Evolutionary conservation across 345 rosid species (phyloP), one percentile per base, ranked within the genome.

Genomic region (Salix suchowensis): DNA sequence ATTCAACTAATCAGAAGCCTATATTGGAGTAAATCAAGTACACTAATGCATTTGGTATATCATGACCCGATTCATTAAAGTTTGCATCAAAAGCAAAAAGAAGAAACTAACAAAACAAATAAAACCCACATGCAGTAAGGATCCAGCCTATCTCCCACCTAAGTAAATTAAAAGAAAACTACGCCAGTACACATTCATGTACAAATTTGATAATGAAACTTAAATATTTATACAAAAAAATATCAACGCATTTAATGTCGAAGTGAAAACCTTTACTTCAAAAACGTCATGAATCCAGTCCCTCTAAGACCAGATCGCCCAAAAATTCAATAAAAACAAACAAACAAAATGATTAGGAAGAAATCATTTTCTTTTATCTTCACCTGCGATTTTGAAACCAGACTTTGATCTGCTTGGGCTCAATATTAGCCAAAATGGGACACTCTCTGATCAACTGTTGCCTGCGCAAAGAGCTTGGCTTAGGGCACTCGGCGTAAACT

Each of bases 341-440:
- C 48, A 68, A 68, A 26, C 28, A 14, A 28, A 50, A 32, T 24
- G 3, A 42, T 77, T 30, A 40, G n/a, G 8, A 52, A 9, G 3
- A 58, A 28, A 13, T 34, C 3, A 24, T 39, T 12, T 5, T 36
- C 37, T 14, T 10, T 21, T 7, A 58, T 68, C 7, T 68, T 48
- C 19, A 80, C 99, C 99, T 94, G 87, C 98, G 97, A 76, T 96
- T 96, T 67, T 96, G 99, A 76, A 96, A 96, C 99, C 99, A 96
- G 79, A 96, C 98, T 89, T 96, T 96, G 94, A 96, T 96, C 90
- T 96, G 99, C 87, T 94, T 96, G 58, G 99, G 96, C 80, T 96
- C 99, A 68, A 96, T 91, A 87, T 96, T 89, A 78, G 94, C 78
- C 79, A 96, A 88, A 85, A 94, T 91, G 81, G 98, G 97, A 81